Evolutionary conservation across 2,329 filamentous ascomycete species (phyloP), one percentile per base, ranked within the genome.

Genomic region (Dissoconium aciculare): DNA sequence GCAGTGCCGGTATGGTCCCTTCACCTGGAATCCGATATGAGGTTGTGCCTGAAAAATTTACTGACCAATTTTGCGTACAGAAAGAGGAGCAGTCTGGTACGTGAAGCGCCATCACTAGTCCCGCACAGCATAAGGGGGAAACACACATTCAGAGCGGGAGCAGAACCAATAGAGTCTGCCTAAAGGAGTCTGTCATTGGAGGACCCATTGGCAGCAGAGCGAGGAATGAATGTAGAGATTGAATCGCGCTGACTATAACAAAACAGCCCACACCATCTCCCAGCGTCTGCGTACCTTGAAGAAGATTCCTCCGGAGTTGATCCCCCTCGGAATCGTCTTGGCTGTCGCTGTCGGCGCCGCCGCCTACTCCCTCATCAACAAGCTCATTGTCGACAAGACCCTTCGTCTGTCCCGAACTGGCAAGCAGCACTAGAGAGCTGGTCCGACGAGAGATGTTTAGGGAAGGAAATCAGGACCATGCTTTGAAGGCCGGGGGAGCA

Each of bases 301-400:
- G 71, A 75, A 76, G 63, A 78, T 95, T 54, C 89, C 89, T 47
- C 74, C 83, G 47, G 89, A 98, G 70, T 70, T 98, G 71, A 74
- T 85, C 49, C 89, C 89, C 53, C 78, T 98, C 50, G 85, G 85
- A 58, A 63, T 89, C 47, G 89, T 95, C 60, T 76, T 95, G 52
- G 72, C 66, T 47, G 60, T 73, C 50, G 72, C 85, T 52, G 56
- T 95, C 44, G 60, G 66, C 54, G 83, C 83, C 47, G 89, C 80
- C 50, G 58, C 66, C 56, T 95, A 92, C 71, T 89, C 85, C 36
- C 65, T 78, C 62, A 55, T 59, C 55, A 75, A 77, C 57, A 94
- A 95, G 66, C 72, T 98, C 55, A 57, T 72, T 41, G 74, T 77
- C 49, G 89, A 98, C 69, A 87, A 87, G 71, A 91, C 79, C 50